phyloP scores from a whole-genome alignment of 306 rosid genomes.

The Castanea sativa region DNA sequence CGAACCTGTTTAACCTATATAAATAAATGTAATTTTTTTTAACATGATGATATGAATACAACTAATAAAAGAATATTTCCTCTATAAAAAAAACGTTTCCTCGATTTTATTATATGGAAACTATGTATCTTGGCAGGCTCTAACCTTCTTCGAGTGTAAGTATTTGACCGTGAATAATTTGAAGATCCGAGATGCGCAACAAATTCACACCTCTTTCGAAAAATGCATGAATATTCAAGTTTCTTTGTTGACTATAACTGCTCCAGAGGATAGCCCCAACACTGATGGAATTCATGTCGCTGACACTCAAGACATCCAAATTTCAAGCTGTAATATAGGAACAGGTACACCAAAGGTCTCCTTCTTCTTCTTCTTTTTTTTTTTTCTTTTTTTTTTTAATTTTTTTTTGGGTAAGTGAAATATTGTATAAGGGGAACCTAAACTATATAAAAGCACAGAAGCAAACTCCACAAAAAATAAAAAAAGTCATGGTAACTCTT shows the following conservation, averaged over 20 bases:
- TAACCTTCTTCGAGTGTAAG: slow-evolving; percentile 49
- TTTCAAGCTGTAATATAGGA: slow-evolving; percentile 45
- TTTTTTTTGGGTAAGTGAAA: no score
- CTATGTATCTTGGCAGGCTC: slow-evolving; percentile 43
- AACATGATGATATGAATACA: no score
- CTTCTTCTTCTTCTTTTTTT: no score
- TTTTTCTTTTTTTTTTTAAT: no score
- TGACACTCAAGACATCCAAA: slow-evolving; percentile 45
- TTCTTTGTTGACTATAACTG: slow-evolving; percentile 40
- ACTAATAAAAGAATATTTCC: no score
- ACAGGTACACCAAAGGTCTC: slow-evolving; percentile 39
- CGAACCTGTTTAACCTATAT: no score
- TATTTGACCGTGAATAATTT: slow-evolving; percentile 43
- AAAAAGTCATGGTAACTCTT: no score
- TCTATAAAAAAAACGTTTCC: not conserved
- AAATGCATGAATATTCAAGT: slow-evolving; percentile 36
- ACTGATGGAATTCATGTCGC: slow-evolving; percentile 81
- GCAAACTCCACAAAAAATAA: no score
- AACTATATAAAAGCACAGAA: no score
- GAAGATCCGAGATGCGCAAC: slow-evolving; percentile 46
- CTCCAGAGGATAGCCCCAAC: slow-evolving; percentile 67
- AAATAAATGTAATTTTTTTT: no score
- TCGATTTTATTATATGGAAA: not conserved
- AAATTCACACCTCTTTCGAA: slow-evolving; percentile 56
- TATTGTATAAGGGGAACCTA: no score